Base-by-base conservation (phyloP, 176 grass and related monocot genomes). In the Oryza longistaminata region DNA sequence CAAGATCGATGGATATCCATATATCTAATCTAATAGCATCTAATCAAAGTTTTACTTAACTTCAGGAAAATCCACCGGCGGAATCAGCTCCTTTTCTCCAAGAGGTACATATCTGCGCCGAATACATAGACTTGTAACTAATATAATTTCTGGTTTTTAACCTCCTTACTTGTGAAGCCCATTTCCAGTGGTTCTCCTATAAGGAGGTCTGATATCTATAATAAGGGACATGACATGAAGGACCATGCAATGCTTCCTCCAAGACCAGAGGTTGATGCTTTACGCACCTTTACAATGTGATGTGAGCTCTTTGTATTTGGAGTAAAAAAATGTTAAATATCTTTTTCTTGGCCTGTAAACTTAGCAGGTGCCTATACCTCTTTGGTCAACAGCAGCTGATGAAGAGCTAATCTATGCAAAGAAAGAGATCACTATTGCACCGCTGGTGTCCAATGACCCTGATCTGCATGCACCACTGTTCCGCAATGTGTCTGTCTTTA, bases 351-450 rank as follows among this genome's bases (percentile, higher is more conserved):
- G 8, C 26, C 66, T 85, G 70, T 25, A 12, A 43, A 86, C 43
- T 78, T 89, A 75, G 37, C 71, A 95, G 91, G 82, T 58, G 9
- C 87, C 93, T 0, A 73, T 64, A 16, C 87, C 93, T 0, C 70
- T 87, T 87, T 90, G 91, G 87, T 91, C 85, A 84, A 88, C 93
- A 39, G 19, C 58, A 62, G 85, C 91, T 69, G 93, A 93, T 78
- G 68, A 89, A 82, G 93, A 95, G 64, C 91, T 98, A 90, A 35
- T 89, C 53, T 95, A 93, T 87, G 89, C 83, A 43, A 95, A 93
- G 66, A 91, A 87, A 87, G 91, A 93, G 68, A 85, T 98, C 76
- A 58, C 31, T 7, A 74, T 44, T 65, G 88, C 85, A 19, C 83
- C 93, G 70, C 14, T 89, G 85, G 35, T 85, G 35, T 78, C 49